A percentile compares a stretch with the other conserved stretches of the same genome.
phyloP scores from a whole-genome alignment of 1,284 basidiomycete species.

The Coniferiporia sulphurascens region DNA sequence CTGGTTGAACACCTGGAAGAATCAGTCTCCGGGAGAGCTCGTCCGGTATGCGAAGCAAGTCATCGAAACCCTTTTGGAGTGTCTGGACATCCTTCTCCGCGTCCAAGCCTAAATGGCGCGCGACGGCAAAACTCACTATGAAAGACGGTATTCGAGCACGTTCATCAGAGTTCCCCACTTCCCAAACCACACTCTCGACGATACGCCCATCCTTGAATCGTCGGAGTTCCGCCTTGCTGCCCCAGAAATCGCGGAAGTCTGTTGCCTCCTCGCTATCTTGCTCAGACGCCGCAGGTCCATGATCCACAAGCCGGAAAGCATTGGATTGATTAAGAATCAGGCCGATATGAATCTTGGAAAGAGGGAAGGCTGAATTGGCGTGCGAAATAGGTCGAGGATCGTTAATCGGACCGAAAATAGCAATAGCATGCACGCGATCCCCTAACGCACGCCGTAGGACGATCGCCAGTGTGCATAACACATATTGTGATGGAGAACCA shows the following conservation, averaged over 20 bases:
- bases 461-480: conserved; percentile 50
- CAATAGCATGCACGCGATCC: conserved; percentile 57
- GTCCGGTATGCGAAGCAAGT: conserved; percentile 63
- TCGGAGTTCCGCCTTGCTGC: conserved; percentile 87
- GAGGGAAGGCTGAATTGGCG: conserved; percentile 35
- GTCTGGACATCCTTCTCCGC: conserved; percentile 44
- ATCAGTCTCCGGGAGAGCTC: conserved; percentile 43
- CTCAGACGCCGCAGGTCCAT: conserved; percentile 76
- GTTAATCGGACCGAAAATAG: conserved; percentile 50
- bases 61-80: conserved; percentile 63
- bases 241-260: conserved; percentile 87
- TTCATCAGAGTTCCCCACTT: conserved; percentile 68
- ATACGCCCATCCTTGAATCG: conserved; percentile 97
- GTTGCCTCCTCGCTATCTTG: conserved; percentile 45
- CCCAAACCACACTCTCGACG: conserved; percentile 92
- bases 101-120: conserved; percentile 67
- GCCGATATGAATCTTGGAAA: conserved; percentile 59
- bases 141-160: conserved; percentile 73
- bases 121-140: conserved; percentile 73
- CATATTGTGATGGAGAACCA: conserved; percentile 53
- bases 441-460: conserved; percentile 66
- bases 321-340: conserved; percentile 66
- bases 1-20: conserved; percentile 38
- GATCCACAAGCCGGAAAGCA: conserved; percentile 82
- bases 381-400: conserved; percentile 45